These are phyloP conservation scores for Micractinium conductrix DNA, from an alignment of 139 green algal species.

Conservation along the genomic window DNA sequence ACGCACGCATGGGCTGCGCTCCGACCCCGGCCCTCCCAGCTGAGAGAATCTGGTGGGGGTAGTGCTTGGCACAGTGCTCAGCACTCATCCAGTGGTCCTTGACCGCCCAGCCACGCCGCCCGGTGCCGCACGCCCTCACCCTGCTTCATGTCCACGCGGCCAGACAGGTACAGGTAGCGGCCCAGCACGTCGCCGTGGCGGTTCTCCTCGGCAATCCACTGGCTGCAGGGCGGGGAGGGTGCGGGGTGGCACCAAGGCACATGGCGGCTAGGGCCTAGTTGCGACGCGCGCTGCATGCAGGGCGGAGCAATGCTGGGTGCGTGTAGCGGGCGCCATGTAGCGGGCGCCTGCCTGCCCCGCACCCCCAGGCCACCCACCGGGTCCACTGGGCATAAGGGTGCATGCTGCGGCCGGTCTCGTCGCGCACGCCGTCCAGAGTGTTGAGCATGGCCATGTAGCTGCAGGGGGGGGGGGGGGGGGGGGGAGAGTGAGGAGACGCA, in stretches of 20 bases:
- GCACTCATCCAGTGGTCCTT: too few relatives aligned
- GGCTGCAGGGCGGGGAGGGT: constrained; percentile 69
- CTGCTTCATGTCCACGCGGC: constrained; percentile 52
- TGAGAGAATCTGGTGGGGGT: too few relatives aligned
- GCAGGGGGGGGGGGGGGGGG: not conserved
- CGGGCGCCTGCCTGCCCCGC: not conserved
- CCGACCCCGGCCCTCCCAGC: too few relatives aligned
- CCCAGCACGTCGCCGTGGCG: constrained; percentile 96
- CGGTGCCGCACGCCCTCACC: constrained; percentile 57
- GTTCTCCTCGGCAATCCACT: constrained; percentile 98
- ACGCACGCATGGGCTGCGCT: too few relatives aligned
- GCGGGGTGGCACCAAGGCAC: not conserved
- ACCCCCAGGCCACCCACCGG: not conserved
- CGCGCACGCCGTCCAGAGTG: constrained; percentile 93
- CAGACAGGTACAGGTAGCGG: constrained; percentile 80
- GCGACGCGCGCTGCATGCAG: not conserved
- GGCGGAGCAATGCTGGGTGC: not conserved
- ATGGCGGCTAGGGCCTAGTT: too few relatives aligned
- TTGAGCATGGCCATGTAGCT: constrained; percentile 99
- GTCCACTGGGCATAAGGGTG: constrained; percentile 87
- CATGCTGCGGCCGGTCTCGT: constrained; percentile 76
- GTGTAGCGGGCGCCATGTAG: not conserved
- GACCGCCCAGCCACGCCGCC: too few relatives aligned
- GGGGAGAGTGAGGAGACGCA: not conserved
- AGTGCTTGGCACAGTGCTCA: too few relatives aligned